These are phyloP conservation scores for Purpureocillium lavendulum DNA, from an alignment of 2,329 filamentous ascomycete genomes.

Conservation along the genomic window DNA sequence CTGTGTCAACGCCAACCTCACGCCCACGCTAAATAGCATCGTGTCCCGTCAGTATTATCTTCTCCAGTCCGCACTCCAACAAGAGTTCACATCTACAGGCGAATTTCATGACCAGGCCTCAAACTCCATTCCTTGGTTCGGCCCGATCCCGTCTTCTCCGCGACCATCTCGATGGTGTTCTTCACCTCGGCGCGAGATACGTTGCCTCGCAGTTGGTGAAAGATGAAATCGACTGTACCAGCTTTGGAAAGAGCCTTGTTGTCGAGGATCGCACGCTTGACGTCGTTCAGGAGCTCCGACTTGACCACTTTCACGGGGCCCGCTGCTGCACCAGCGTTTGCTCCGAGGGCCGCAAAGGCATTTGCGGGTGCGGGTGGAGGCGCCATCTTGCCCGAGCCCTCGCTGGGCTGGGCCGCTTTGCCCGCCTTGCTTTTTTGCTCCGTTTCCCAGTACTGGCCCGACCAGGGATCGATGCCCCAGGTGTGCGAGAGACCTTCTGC, in stretches of 20 bases:
- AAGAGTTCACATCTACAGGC: slow-evolving; percentile 9
- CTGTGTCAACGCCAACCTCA: no score
- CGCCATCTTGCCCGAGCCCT: slow-evolving; percentile 18
- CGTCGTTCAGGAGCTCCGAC: slow-evolving; percentile 28
- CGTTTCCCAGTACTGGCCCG: slow-evolving; percentile 66
- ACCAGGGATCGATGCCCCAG: slow-evolving; percentile 71
- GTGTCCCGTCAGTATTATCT: not conserved
- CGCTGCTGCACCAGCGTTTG: slow-evolving; percentile 6
- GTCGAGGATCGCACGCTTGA: slow-evolving; percentile 32
- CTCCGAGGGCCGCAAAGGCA: slow-evolving; percentile 26
- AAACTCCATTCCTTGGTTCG: slow-evolving; percentile 29
- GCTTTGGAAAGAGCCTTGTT: slow-evolving; percentile 31
- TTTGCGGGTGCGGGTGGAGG: slow-evolving; percentile 24
- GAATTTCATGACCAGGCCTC: slow-evolving; percentile 28
- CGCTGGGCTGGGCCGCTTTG: slow-evolving; percentile 8
- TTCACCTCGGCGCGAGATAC: slow-evolving; percentile 31
- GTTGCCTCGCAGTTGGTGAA: slow-evolving; percentile 26
- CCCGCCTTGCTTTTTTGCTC: slow-evolving; percentile 22
- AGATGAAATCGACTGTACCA: slow-evolving; percentile 31
- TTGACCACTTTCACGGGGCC: slow-evolving; percentile 24
- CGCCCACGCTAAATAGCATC: not conserved
- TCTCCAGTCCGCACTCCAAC: not conserved
- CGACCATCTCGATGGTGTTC: slow-evolving; percentile 31
- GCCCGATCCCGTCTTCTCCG: slow-evolving; percentile 29
- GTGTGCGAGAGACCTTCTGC: slow-evolving; percentile 40